Evolutionary conservation across 2,329 filamentous ascomycete genomes (phyloP), one percentile per base, ranked within the genome.

Genomic region (Zymoseptoria pseudotritici): DNA sequence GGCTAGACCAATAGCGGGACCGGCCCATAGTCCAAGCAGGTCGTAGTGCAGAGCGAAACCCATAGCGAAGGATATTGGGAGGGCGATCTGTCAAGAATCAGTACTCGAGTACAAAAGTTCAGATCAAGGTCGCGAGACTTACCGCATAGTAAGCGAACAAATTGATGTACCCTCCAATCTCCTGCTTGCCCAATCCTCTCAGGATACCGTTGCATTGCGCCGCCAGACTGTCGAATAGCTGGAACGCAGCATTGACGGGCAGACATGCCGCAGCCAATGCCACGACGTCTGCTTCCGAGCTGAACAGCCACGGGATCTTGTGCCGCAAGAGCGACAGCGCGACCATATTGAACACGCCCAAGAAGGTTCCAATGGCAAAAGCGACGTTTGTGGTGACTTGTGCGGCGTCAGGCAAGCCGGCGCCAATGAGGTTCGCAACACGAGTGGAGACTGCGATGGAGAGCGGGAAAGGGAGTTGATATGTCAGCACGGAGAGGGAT

Each of bases 401-500:
- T 17, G 92, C 92, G 0, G 92, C 89, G 53, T 87, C 86, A 2
- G 90, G 86, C 10, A 97, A 81, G 0, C 87, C 88, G 0, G 93
- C 92, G 8, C 93, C 94, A 63, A 97, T 95, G 36, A 97, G 78
- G 68, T 97, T 97, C 19, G 92, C 93, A 13, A 97, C 85, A 0
- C 93, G 86, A 0, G 93, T 97, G 11, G 88, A 93, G 0, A 88
- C 86, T 2, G 93, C 92, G 60, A 97, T 93, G 31, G 88, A 90
- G 61, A 97, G 83, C 0, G 93, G 90, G 77, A 97, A 97, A 0
- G 93, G 91, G 54, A 97, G 86, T 74, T 96, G 91, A 78, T 91
- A 97, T 0, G 89, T 90, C 22, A 96, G 84, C 9, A 86, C 85
- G 0, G 87, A 86, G 53, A 96, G 79, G 0, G 89, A 94, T 21